Evolutionary conservation across 2,329 filamentous ascomycete genomes (phyloP), one percentile per base, ranked within the genome.

Genomic region (Beauveria medogensis): DNA sequence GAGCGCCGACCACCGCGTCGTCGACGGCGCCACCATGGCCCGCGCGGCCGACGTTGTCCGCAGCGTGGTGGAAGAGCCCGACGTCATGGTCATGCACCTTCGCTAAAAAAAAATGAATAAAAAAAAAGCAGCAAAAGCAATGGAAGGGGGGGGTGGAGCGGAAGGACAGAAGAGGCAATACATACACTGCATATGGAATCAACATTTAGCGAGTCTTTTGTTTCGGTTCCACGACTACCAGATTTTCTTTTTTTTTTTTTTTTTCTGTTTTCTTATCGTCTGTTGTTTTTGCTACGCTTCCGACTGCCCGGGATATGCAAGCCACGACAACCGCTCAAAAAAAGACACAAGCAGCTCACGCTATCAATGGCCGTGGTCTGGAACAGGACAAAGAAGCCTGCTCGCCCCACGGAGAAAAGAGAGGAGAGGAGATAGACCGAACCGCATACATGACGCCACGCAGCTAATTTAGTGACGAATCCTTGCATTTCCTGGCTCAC

Each of bases 1-100:
- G 93, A 93, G 90, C 72, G 93, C 93, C 6, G 92, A 97, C 74
- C 94, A 99, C 75, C 81, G 94, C 22, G 90, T 97, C 59, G 86
- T 97, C 52, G 94, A 99, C 74, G 94, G 94, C 2, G 93, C 93
- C 52, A 96, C 92, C 63, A 91, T 96, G 83, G 94, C 94, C 22
- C 83, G 92, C 66, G 93, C 93, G 72, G 92, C 91, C 14, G 91
- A 92, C 68, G 82, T 88, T 64, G 89, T 97, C 24, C 85, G 86
- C 67, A 79, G 80, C 56, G 85, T 90, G 67, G 82, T 97, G 44
- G 92, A 97, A 77, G 85, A 90, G 69, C 91, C 93, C 5, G 92
- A 92, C 71, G 82, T 82, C 61, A 96, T 97, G 91, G 78, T 97
- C 65, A 82, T 96, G 73, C 87, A 90, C 71, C 75, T 97, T 71